These are phyloP conservation scores for Madurella mycetomatis DNA, from an alignment of 2,329 filamentous ascomycete genomes.

Conservation along the genomic window DNA sequence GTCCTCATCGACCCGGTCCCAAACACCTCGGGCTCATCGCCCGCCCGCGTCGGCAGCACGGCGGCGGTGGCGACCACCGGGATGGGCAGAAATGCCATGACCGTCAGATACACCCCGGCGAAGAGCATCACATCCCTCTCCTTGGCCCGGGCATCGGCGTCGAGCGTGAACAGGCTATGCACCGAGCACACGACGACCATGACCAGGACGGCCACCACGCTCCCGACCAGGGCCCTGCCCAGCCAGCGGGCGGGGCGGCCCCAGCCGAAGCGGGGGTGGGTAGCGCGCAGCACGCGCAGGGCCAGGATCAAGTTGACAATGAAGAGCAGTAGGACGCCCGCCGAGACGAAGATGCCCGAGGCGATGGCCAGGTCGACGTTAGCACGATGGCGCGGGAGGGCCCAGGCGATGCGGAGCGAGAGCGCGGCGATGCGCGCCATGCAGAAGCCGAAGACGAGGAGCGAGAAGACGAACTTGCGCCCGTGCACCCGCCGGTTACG, in stretches of 20 bases:
- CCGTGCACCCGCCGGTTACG: slow-evolving; percentile 42
- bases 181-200: slow-evolving; percentile 48
- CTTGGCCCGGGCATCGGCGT: slow-evolving; percentile 42
- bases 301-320: slow-evolving; percentile 73
- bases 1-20: slow-evolving; percentile 61
- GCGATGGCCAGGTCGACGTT: slow-evolving; percentile 48
- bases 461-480: slow-evolving; percentile 58
- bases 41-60: slow-evolving; percentile 5
- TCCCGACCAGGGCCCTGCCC: slow-evolving; percentile 49
- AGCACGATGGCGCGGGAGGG: slow-evolving; percentile 36
- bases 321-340: slow-evolving; percentile 71
- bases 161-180: slow-evolving; percentile 62
- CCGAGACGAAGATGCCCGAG: slow-evolving; percentile 64
- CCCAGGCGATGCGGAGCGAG: slow-evolving; percentile 50
- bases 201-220: slow-evolving; percentile 44
- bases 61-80: slow-evolving; percentile 44
- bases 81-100: slow-evolving; percentile 63
- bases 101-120: slow-evolving; percentile 57
- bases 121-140: slow-evolving; percentile 63
- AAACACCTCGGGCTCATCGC: slow-evolving; percentile 49
- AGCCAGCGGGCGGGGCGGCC: slow-evolving; percentile 42
- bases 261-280: slow-evolving; percentile 69
- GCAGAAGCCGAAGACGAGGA: slow-evolving; percentile 54
- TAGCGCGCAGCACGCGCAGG: slow-evolving; percentile 68
- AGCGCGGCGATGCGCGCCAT: slow-evolving; percentile 51